phyloP scores from a whole-genome alignment of 75 land plant genomes.

The Adiantum capillusveneris region DNA sequence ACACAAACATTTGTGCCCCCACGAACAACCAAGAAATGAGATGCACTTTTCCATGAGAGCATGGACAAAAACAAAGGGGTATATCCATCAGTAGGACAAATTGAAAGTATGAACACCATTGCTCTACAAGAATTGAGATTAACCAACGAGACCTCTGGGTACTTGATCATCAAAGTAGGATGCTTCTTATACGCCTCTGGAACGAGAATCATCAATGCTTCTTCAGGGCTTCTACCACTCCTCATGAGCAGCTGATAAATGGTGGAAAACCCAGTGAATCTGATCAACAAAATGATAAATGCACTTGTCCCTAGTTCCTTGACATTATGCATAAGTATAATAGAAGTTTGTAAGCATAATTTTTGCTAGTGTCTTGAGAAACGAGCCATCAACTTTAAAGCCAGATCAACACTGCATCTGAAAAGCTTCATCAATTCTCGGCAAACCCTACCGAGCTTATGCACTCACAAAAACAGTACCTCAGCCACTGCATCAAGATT shows the following conservation, averaged over 20 bases:
- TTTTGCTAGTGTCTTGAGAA: neutral
- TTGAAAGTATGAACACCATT: too few species aligned
- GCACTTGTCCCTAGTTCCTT: too few species aligned
- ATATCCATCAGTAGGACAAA: too few species aligned
- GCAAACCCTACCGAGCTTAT: too few species aligned
- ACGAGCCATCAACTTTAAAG: neutral
- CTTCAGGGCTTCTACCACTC: slow-evolving; percentile 88
- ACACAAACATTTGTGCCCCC: neutral
- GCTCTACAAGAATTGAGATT: neutral
- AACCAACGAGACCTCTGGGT: slow-evolving; percentile 80
- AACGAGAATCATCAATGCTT: slow-evolving; percentile 96
- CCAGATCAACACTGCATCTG: too few species aligned
- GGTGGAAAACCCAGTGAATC: too few species aligned
- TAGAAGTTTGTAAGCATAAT: too few species aligned
- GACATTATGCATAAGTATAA: too few species aligned
- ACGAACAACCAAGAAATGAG: neutral
- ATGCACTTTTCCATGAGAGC: neutral
- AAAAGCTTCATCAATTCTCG: too few species aligned
- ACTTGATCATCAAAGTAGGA: slow-evolving; percentile 79
- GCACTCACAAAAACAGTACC: too few species aligned
- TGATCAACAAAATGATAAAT: too few species aligned
- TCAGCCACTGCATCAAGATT: slow-evolving; percentile 96
- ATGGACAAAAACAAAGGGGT: too few species aligned
- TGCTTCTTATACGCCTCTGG: slow-evolving; percentile 99
- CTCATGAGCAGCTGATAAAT: slow-evolving; percentile 71